These are phyloP conservation scores for Penicillium freii DNA, from an alignment of 2,329 filamentous ascomycete genomes.

Conservation along the genomic window DNA sequence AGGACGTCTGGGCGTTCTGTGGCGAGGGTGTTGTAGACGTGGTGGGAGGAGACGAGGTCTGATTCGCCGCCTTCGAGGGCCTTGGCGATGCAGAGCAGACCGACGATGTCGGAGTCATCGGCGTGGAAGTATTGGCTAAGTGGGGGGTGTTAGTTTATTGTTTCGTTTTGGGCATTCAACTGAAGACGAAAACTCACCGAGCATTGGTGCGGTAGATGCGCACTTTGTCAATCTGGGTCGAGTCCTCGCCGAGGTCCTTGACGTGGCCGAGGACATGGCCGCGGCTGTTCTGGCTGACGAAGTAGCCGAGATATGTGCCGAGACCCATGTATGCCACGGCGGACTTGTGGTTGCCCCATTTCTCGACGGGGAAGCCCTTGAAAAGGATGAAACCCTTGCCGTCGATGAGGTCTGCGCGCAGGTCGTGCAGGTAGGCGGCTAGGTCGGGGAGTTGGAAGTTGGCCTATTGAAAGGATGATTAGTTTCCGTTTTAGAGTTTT, in stretches of 20 bases:
- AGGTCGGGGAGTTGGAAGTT: slow-evolving; percentile 64
- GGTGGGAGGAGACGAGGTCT: slow-evolving; percentile 74
- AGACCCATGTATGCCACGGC: slow-evolving; percentile 90
- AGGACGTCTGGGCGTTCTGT: slow-evolving; percentile 74
- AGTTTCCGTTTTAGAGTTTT: neutral
- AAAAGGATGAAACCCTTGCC: slow-evolving; percentile 89
- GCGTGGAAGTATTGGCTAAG: slow-evolving; percentile 76
- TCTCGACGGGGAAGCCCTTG: slow-evolving; percentile 73
- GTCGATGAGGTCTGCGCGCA: slow-evolving; percentile 68
- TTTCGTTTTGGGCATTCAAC: neutral
- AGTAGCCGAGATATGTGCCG: slow-evolving; percentile 81
- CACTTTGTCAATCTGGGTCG: slow-evolving; percentile 77
- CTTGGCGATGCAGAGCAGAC: slow-evolving; percentile 74
- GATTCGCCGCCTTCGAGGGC: slow-evolving; percentile 80
- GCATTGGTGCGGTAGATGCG: slow-evolving; percentile 89
- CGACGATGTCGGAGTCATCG: slow-evolving; percentile 79
- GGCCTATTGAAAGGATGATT: slow-evolving; percentile 30
- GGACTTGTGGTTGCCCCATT: slow-evolving; percentile 76
- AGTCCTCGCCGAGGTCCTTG: slow-evolving; percentile 81
- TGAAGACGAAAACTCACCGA: slow-evolving; percentile 39
- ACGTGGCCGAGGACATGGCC: slow-evolving; percentile 87
- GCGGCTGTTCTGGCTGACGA: slow-evolving; percentile 78
- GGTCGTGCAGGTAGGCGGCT: slow-evolving; percentile 51
- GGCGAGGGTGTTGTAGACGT: slow-evolving; percentile 79
- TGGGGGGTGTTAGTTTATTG: neutral